Evolutionary conservation across 208 protist species (phyloP), one percentile per base, ranked within the genome.

Genomic region (Wallacemonas rigidus): DNA sequence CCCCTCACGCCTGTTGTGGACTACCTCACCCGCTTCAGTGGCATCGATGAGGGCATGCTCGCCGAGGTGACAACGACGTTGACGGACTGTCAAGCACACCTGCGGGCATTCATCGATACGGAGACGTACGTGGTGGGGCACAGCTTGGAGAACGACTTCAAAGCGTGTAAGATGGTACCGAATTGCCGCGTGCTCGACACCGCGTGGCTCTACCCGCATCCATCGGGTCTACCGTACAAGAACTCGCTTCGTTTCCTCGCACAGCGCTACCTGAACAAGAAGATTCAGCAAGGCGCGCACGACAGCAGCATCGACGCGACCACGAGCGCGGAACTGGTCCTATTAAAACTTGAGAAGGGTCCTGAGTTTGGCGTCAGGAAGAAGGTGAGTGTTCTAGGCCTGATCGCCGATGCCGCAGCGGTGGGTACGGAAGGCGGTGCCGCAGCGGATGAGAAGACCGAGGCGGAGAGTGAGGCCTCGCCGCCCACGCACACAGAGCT

Each of bases 71-170:
- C 76, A 11, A 91, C 81, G 5, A 93, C 80, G 4, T 75, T 98
- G 14, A 55, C 71, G 39, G 86, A 97, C 47, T 96, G 87, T 35
- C 95, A 97, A 60, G 48, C 36, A 3, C 72, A 81, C n/a, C 71
- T 98, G 41, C 72, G 80, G 55, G 50, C 41, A 40, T 63, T 87
- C 17, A 81, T 98, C 57, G 75, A 83, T 63, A 75, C 79, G 0
- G 74, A 94, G 3, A 96, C 93, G 1, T 97, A 98, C 71, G 68
- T 98, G 8, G 78, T 98, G 0, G 97, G 97, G 1, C 97, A 98
- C 78, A 94, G 85, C 69, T 75, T 98, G 0, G 92, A 98, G 67
- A 98, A 98, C 75, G 97, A 98, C 82, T 92, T 98, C 67, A 93
- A 88, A 64, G 91, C 90, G 26, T 90, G 95, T 50, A 76, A 85